These are phyloP conservation scores for Dentipellis sp. DNA, from an alignment of 768 basidiomycete genomes.

Conservation along the genomic window DNA sequence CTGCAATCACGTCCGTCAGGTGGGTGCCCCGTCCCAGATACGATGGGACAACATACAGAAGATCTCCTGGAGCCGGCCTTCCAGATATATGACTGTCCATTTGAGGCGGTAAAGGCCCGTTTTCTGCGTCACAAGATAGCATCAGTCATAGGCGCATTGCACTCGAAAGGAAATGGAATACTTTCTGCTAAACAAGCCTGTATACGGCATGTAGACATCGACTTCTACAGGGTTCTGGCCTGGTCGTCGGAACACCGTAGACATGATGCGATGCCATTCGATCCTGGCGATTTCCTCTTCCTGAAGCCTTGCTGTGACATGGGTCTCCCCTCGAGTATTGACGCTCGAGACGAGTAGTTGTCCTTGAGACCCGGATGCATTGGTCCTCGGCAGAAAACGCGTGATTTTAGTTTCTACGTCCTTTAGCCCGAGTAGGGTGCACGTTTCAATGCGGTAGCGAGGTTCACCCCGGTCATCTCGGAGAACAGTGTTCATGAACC, in stretches of 20 bases:
- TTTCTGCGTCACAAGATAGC: background rate
- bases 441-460: background rate
- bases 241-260: background rate
- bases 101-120: background rate
- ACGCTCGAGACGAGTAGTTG: too few relatives aligned
- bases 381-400: background rate
- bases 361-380: too few relatives aligned
- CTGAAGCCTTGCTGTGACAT: too few relatives aligned
- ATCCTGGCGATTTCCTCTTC: background rate
- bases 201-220: background rate
- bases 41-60: background rate
- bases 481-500: background rate
- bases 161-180: background rate
- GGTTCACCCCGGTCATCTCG: background rate
- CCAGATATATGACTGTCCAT: background rate
- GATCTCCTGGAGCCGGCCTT: background rate
- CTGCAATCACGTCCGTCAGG: slow-evolving; percentile 2
- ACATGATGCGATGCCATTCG: background rate
- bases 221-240: background rate
- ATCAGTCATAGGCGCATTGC: background rate
- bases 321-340: too few relatives aligned
- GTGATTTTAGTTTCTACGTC: background rate
- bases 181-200: background rate
- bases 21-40: slow-evolving; percentile 1
- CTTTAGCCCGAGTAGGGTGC: background rate